Evolutionary conservation across 306 rosid genomes (phyloP).

Genomic region (Pyrus bretschneideri): DNA sequence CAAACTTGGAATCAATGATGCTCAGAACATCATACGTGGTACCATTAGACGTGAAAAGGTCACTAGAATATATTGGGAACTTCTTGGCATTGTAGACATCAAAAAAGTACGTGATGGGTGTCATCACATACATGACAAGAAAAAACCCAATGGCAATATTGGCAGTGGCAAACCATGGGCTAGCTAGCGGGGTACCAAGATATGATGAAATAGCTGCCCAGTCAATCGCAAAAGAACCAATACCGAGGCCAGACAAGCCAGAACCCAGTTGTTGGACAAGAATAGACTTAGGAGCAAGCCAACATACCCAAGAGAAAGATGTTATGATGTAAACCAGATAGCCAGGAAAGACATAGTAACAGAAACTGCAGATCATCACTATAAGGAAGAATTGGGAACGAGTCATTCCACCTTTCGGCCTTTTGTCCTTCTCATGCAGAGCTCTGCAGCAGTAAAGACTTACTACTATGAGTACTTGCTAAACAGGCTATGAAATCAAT

Average conservation of each 20-base stretch:
- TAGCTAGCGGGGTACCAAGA: slow-evolving; percentile 72
- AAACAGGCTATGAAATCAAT: not conserved
- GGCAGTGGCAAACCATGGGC: slow-evolving; percentile 78
- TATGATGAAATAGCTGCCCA: slow-evolving; percentile 69
- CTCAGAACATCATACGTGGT: slow-evolving; percentile 37
- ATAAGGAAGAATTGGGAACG: slow-evolving; percentile 58
- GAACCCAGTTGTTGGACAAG: slow-evolving; percentile 68
- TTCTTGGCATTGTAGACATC: slow-evolving; percentile 51
- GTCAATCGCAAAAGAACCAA: slow-evolving; percentile 58
- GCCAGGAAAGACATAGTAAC: slow-evolving; percentile 65
- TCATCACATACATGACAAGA: slow-evolving; percentile 61
- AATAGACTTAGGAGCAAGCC: slow-evolving; percentile 58
- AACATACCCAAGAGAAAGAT: slow-evolving; percentile 69
- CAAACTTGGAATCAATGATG: slow-evolving; percentile 53
- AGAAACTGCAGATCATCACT: slow-evolving; percentile 38
- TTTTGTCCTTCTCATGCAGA: slow-evolving; percentile 58
- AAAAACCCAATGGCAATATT: slow-evolving; percentile 52
- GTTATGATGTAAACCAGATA: slow-evolving; percentile 48
- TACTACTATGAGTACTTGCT: not conserved
- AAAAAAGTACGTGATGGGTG: slow-evolving; percentile 51
- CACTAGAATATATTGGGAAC: slow-evolving; percentile 55
- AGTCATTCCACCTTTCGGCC: slow-evolving; percentile 45
- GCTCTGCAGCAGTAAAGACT: slow-evolving; percentile 38
- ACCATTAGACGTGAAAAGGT: slow-evolving; percentile 57
- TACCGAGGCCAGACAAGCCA: slow-evolving; percentile 68